These are phyloP conservation scores for Agrocybe pediades DNA, from an alignment of 768 basidiomycete species.

Conservation along the genomic window DNA sequence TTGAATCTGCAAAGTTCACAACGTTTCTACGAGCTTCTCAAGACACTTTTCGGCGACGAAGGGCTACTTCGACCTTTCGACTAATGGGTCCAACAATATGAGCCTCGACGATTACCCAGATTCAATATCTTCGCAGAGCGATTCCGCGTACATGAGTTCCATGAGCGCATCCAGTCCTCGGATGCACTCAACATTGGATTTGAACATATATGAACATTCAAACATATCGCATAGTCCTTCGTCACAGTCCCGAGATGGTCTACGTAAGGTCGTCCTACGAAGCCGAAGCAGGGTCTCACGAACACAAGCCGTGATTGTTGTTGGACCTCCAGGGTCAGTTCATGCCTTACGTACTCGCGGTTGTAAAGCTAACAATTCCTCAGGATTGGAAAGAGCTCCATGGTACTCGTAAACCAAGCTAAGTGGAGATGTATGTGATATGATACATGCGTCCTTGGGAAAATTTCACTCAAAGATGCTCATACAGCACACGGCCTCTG, in stretches of 20 bases:
- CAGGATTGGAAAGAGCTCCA: slow-evolving; percentile 75
- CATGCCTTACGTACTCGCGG: neutral
- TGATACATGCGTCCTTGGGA: neutral
- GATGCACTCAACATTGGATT: slow-evolving; percentile 18
- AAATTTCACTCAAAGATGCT: slow-evolving; percentile 1
- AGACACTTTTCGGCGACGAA: slow-evolving; percentile 48
- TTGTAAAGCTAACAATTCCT: neutral
- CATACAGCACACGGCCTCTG: slow-evolving; percentile 63
- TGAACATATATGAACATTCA: slow-evolving; percentile 24
- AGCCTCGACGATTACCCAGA: slow-evolving; percentile 42
- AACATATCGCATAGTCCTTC: slow-evolving; percentile 34
- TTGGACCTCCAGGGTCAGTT: slow-evolving; percentile 64
- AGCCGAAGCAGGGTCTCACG: slow-evolving; percentile 43
- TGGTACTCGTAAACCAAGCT: slow-evolving; percentile 69
- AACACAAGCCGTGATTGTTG: slow-evolving; percentile 62
- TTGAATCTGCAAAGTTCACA: slow-evolving; percentile 34
- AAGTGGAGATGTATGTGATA: slow-evolving; percentile 61
- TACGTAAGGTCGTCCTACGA: slow-evolving; percentile 46
- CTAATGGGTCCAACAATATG: slow-evolving; percentile 30
- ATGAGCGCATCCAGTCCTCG: slow-evolving; percentile 22
- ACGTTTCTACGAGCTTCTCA: slow-evolving; percentile 61
- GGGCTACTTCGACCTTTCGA: slow-evolving; percentile 39
- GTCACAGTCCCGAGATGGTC: slow-evolving; percentile 38
- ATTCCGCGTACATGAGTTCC: slow-evolving; percentile 29
- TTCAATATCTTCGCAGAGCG: slow-evolving; percentile 46